These are phyloP conservation scores for Yamadazyma pseudoaaseri DNA, from an alignment of 1,139 yeast genomes.

Conservation along the genomic window DNA sequence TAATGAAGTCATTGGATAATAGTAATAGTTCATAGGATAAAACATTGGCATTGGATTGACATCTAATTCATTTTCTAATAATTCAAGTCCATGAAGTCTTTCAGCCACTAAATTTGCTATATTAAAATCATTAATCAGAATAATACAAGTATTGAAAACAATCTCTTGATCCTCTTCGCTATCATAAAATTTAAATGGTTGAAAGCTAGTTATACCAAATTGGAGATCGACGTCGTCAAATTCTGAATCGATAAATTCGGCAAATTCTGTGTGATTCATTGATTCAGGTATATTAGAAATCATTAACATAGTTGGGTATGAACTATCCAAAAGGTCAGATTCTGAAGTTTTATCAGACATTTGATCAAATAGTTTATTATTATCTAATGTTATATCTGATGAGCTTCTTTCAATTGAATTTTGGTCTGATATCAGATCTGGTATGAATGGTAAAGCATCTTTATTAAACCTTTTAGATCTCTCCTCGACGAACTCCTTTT, in stretches of 20 bases:
- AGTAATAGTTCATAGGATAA: conserved; percentile 3
- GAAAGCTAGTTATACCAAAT: conserved; percentile 8
- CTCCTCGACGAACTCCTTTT: neutral
- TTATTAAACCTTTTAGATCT: conserved; percentile 15
- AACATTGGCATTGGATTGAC: conserved; percentile 14
- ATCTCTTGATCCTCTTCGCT: conserved; percentile 3
- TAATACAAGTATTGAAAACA: conserved; percentile 8
- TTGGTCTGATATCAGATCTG: conserved; percentile 8
- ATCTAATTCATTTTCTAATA: conserved; percentile 21
- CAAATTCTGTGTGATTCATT: conserved; percentile 3
- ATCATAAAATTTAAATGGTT: conserved; percentile 3
- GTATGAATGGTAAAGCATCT: conserved; percentile 28
- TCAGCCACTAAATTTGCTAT: conserved; percentile 18
- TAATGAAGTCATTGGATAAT: conserved; percentile 2
- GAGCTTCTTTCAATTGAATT: neutral
- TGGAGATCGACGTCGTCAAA: neutral
- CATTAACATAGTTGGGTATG: conserved; percentile 2
- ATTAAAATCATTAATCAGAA: conserved; percentile 18
- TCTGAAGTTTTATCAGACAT: neutral
- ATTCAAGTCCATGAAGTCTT: conserved; percentile 26
- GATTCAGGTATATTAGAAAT: conserved; percentile 5
- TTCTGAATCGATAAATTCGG: conserved; percentile 2
- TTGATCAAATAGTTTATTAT: neutral
- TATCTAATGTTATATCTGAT: neutral
- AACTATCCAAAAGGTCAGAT: neutral